phyloP scores from a whole-genome alignment of 306 rosid genomes.

The Casuarina equisetifolia region DNA sequence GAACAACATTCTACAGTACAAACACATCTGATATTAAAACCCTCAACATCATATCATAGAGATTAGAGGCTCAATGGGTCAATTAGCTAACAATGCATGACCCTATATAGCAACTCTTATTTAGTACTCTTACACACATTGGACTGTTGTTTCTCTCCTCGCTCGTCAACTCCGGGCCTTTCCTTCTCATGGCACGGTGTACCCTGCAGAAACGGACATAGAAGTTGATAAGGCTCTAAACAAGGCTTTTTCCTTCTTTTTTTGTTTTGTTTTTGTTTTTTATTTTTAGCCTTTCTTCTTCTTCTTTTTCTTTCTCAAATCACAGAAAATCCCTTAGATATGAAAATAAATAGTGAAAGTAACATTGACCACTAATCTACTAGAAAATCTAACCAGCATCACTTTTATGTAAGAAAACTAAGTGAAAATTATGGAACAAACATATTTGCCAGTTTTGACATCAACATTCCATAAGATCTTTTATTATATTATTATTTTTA shows the following conservation, averaged over 20 bases:
- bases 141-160: not conserved
- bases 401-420: too few relatives aligned
- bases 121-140: not conserved
- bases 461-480: not conserved
- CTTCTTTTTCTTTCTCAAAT: too few relatives aligned
- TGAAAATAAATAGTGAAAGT: too few relatives aligned
- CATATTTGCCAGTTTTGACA: not conserved
- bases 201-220: slow-evolving; percentile 29
- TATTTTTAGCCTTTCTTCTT: not conserved
- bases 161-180: not conserved
- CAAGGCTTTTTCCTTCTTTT: too few relatives aligned
- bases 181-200: slow-evolving; percentile 40
- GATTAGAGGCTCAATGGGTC: not conserved
- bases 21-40: not conserved
- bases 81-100: not conserved
- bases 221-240: too few relatives aligned
- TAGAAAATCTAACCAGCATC: too few relatives aligned
- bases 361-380: too few relatives aligned
- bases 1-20: not conserved
- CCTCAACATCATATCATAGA: not conserved
- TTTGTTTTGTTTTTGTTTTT: not conserved
- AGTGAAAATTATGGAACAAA: too few relatives aligned
- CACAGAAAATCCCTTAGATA: too few relatives aligned
- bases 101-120: not conserved
- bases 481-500: too few relatives aligned